phyloP scores from a whole-genome alignment of 208 protist genomes.

The Wallacemonas sp. region DNA sequence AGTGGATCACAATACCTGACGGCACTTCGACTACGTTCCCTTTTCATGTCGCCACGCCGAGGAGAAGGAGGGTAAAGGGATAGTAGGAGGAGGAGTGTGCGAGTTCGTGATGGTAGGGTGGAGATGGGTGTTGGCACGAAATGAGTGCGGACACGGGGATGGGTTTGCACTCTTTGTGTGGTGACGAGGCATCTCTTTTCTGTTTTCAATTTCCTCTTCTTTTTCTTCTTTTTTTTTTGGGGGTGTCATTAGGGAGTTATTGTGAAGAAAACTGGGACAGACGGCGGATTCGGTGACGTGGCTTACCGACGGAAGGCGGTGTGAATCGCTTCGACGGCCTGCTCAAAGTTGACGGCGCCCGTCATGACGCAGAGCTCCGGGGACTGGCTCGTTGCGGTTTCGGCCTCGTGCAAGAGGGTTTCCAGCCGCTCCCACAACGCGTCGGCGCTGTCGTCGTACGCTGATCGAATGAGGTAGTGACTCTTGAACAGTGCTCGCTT shows the following conservation, averaged over 20 bases:
- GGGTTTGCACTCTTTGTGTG: too few relatives aligned
- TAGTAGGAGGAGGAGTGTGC: too few relatives aligned
- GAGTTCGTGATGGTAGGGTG: too few relatives aligned
- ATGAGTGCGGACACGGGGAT: too few relatives aligned
- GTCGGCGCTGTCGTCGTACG: conserved; percentile 13
- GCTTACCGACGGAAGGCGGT: background rate
- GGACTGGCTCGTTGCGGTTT: background rate
- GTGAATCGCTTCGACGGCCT: background rate
- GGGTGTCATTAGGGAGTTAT: too few relatives aligned
- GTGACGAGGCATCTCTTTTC: too few relatives aligned
- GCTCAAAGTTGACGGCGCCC: conserved; percentile 18
- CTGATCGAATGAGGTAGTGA: conserved; percentile 15
- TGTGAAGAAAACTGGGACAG: background rate
- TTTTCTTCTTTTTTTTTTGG: too few relatives aligned
- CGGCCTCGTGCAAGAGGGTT: background rate
- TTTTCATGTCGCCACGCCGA: too few relatives aligned
- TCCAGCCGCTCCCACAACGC: conserved; percentile 4
- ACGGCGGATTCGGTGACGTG: background rate
- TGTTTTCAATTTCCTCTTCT: too few relatives aligned
- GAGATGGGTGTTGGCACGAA: too few relatives aligned
- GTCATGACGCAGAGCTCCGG: conserved; percentile 10
- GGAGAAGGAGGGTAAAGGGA: too few relatives aligned
- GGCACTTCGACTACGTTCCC: too few relatives aligned
- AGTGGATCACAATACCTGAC: conserved; percentile 11
- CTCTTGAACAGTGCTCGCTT: conserved; percentile 18